A percentile compares a stretch with the other conserved stretches of the same genome.
Evolutionary conservation across 306 rosid genomes (phyloP).

Genomic region (Gastrolobium villosum): DNA sequence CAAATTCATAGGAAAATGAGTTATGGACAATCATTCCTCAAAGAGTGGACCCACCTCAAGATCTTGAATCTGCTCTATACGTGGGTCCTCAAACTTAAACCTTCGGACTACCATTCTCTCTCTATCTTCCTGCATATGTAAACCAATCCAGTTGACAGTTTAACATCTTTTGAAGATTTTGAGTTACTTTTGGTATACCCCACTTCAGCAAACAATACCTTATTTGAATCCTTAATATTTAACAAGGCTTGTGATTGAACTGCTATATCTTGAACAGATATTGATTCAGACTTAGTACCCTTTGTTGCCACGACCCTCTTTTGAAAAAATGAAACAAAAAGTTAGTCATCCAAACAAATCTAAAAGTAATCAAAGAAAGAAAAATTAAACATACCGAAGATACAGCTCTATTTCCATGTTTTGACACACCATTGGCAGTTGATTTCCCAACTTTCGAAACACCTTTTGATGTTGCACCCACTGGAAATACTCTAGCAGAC

Average conservation of each 20-base stretch:
- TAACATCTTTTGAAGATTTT: conserved; percentile 26
- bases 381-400: conserved; percentile 68
- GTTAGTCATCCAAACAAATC: conserved; percentile 40
- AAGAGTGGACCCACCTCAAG: conserved; percentile 76
- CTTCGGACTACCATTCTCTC: conserved; percentile 87
- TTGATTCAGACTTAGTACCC: conserved; percentile 68
- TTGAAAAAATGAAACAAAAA: conserved; percentile 38
- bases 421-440: conserved; percentile 75
- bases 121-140: conserved; percentile 85
- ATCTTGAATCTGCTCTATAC: conserved; percentile 97
- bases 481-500: conserved; percentile 63
- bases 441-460: conserved; percentile 76
- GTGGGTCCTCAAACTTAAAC: conserved; percentile 95
- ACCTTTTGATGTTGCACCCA: conserved; percentile 68
- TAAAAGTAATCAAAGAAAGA: conserved; percentile 26
- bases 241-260: conserved; percentile 88
- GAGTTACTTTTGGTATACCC: conserved; percentile 23
- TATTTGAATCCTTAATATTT: conserved; percentile 89
- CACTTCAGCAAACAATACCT: conserved; percentile 64
- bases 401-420: conserved; percentile 78
- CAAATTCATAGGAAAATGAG: conserved; percentile 35
- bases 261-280: conserved; percentile 80
- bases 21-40: conserved; percentile 27
- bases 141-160: conserved; percentile 29
- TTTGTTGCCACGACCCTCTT: conserved; percentile 72